A percentile compares a stretch with the other conserved stretches of the same genome.
Evolutionary conservation across 139 green algal genomes (phyloP).

Genomic region (Bryopsis sp.): DNA sequence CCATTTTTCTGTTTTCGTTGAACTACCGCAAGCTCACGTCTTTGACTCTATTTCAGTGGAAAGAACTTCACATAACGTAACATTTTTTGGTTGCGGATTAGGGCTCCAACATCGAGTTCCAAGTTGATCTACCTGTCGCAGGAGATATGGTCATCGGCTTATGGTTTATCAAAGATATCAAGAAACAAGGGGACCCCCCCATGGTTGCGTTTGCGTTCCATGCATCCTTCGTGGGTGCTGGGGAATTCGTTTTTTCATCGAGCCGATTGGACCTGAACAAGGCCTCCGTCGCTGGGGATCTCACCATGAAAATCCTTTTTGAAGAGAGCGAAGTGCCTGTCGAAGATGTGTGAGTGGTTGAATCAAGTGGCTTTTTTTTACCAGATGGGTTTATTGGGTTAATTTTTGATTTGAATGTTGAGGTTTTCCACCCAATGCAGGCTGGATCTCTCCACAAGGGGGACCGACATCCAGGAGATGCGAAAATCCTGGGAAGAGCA

Average conservation of each 20-base stretch:
- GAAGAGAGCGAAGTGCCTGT: not conserved
- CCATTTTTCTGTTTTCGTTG: not conserved
- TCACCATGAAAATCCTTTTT: slow-evolving; percentile 8
- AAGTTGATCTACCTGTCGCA: not conserved
- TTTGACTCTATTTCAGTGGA: too few relatives aligned
- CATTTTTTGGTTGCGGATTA: slow-evolving; percentile 4
- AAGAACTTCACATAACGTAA: too few relatives aligned
- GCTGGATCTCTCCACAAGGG: too few relatives aligned
- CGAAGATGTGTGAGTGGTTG: too few relatives aligned
- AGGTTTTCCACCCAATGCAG: too few relatives aligned
- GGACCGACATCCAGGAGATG: too few relatives aligned
- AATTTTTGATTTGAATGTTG: too few relatives aligned
- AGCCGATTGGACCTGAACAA: not conserved
- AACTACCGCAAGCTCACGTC: not conserved
- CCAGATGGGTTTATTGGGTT: too few relatives aligned
- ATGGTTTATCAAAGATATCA: slow-evolving; percentile 19
- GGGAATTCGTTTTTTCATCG: slow-evolving; percentile 4
- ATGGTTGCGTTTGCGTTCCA: slow-evolving; percentile 18
- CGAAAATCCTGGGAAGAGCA: too few relatives aligned
- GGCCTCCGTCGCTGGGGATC: not conserved
- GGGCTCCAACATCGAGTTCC: slow-evolving; percentile 5
- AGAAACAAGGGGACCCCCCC: slow-evolving; percentile 6
- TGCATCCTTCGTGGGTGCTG: slow-evolving; percentile 14
- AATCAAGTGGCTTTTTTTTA: too few relatives aligned
- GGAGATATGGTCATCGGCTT: slow-evolving; percentile 12